Conservation (phyloP, 176 grass and related monocot species). For the Raddia distichophylla region DNA sequence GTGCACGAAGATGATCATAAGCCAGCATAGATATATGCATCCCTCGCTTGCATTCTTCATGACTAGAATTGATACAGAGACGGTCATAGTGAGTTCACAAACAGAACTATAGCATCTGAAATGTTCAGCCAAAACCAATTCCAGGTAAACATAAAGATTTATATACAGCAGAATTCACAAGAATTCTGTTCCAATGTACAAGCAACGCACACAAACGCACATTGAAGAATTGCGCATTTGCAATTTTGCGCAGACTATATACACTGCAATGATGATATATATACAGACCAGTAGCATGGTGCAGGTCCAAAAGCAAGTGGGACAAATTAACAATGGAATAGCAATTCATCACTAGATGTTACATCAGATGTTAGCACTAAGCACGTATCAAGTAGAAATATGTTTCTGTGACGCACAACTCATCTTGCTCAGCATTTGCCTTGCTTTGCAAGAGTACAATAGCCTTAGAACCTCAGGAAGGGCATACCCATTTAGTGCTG, state of each 20-base stretch:
- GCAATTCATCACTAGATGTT: slow-evolving; percentile 39
- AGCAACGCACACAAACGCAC: slow-evolving; percentile 27
- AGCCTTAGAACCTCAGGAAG: slow-evolving; percentile 54
- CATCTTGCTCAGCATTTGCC: slow-evolving; percentile 48
- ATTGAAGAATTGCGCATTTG: slow-evolving; percentile 32
- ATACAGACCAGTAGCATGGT: slow-evolving; percentile 31
- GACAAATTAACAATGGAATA: slow-evolving; percentile 44
- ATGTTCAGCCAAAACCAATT: neutral
- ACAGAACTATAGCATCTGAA: neutral
- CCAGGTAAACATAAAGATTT: slow-evolving; percentile 9
- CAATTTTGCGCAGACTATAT: slow-evolving; percentile 37
- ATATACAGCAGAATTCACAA: slow-evolving; percentile 45
- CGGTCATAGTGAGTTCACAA: neutral
- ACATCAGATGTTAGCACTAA: slow-evolving; percentile 43
- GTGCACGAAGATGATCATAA: neutral
- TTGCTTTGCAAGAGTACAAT: slow-evolving; percentile 53
- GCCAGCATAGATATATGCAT: neutral
- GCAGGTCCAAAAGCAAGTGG: slow-evolving; percentile 38
- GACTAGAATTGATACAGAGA: neutral
- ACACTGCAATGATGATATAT: slow-evolving; percentile 41
- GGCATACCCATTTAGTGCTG: slow-evolving; percentile 50
- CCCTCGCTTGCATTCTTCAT: neutral
- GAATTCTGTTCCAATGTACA: slow-evolving; percentile 44
- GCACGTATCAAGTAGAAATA: slow-evolving; percentile 35
- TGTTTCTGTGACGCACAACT: slow-evolving; percentile 31